These are phyloP conservation scores for Pseudocercospora crystallina DNA, from an alignment of 2,329 filamentous ascomycete species.

Conservation along the genomic window DNA sequence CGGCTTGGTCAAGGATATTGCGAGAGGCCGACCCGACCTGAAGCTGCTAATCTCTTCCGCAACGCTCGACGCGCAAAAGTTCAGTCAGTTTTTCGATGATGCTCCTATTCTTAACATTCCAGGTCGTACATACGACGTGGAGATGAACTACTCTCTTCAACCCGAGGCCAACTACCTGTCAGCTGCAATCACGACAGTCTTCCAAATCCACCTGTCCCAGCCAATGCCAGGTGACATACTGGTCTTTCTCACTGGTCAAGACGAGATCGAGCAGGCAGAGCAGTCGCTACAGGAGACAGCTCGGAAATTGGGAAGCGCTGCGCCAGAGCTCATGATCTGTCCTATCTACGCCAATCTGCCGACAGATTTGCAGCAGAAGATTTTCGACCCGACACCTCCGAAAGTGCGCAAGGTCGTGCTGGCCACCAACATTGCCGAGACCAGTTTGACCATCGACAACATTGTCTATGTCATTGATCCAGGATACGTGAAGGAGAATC, in stretches of 20 bases:
- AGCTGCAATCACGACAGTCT: conserved; percentile 87
- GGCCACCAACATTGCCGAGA: conserved; percentile 96
- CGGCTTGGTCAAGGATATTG: conserved; percentile 84
- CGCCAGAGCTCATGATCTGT: conserved; percentile 83
- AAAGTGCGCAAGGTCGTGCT: conserved; percentile 86
- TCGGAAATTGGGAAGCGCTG: conserved; percentile 78
- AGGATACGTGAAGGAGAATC: conserved; percentile 92
- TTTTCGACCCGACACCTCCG: conserved; percentile 88
- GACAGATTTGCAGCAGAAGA: conserved; percentile 85
- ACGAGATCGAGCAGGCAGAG: conserved; percentile 90
- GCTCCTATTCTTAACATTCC: conserved; percentile 94
- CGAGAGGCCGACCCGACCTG: conserved; percentile 76
- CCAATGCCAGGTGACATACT: conserved; percentile 78
- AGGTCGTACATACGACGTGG: conserved; percentile 82
- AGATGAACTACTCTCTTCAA: conserved; percentile 85
- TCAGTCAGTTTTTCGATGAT: conserved; percentile 86
- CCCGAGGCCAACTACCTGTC: conserved; percentile 93
- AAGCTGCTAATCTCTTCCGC: conserved; percentile 91
- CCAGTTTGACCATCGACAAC: conserved; percentile 89
- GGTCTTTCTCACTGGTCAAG: conserved; percentile 92
- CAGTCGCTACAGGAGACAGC: conserved; percentile 82
- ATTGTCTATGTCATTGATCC: conserved; percentile 96
- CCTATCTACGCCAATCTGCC: conserved; percentile 94
- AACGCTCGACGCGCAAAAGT: conserved; percentile 91
- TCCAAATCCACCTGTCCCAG: conserved; percentile 90